Evolutionary conservation across 768 basidiomycete species (phyloP), one percentile per base, ranked within the genome.

Genomic region (Cubamyces lactineus): DNA sequence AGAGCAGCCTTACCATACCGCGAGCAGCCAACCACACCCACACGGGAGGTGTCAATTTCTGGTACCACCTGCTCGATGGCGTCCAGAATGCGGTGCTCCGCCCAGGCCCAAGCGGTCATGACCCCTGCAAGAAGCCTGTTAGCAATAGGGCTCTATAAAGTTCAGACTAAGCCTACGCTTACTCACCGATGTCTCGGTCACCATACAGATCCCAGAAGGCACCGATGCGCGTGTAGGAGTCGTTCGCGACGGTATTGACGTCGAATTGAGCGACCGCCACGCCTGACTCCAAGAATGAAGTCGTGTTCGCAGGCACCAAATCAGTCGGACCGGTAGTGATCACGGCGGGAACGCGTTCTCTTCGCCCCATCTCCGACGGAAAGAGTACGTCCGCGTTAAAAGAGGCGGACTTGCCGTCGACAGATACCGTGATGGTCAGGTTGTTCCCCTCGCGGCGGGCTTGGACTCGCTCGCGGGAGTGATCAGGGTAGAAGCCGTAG

Each of bases 401-500:
- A 5, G 23, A 46, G 3, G 58, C 43, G 3, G 58, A 46, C 34
- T 53, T 52, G 28, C 38, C 43, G 12, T 16, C 42, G 19, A 53
- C 58, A 21, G 28, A 38, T 50, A 59, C 58, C 1, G 42, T 42
- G 43, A 59, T 47, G 28, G 30, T 53, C 17, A 59, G 30, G 30
- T 53, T 46, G 43, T 53, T 53, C n/a, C 58, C 58, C 1, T 30
- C 34, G 13, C 58, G 58, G 15, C 15, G 43, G 30, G 58, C 51
- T 43, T 43, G 43, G 19, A 59, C 58, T 11, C 11, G 19, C 43
- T 59, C 58, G 24, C 41, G 42, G 11, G 42, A 26, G 34, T 53
- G 58, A 51, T 59, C 51, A 5, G 58, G 58, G 21, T 53, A 59
- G 58, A 43, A 59, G 17, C 58, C 58, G 42, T 53, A 59, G 43